Conservation (phyloP, 2,329 filamentous ascomycete genomes). For the Botrytis cinerea region DNA sequence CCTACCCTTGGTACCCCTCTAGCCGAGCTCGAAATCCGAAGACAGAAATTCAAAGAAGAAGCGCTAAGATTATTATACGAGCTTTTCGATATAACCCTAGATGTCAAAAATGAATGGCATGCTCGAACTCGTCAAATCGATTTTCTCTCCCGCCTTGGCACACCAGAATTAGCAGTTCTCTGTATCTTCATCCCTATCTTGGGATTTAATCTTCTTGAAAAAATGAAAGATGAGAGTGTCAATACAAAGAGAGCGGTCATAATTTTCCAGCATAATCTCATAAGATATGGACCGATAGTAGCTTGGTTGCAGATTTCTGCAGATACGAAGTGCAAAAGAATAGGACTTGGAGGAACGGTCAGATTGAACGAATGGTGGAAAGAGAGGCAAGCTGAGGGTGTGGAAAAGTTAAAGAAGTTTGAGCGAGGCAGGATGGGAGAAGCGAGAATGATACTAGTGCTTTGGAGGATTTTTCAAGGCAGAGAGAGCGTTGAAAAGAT, state of each 20-base stretch:
- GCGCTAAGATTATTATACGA: conserved; percentile 13
- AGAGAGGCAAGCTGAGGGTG: background rate
- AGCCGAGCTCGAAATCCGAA: background rate
- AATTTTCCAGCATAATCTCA: conserved; percentile 11
- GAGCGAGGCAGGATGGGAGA: background rate
- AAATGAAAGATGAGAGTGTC: background rate
- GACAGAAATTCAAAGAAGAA: conserved; percentile 9
- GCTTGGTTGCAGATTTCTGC: conserved; percentile 17
- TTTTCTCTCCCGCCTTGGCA: background rate
- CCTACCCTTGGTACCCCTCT: background rate
- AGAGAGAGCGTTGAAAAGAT: background rate
- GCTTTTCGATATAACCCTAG: conserved; percentile 4
- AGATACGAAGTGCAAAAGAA: conserved; percentile 6
- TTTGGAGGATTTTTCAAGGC: conserved; percentile 12
- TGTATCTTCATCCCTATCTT: conserved; percentile 13
- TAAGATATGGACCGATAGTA: conserved; percentile 9
- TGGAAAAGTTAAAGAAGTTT: background rate
- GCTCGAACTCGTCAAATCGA: conserved; percentile 1
- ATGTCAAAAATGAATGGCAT: background rate
- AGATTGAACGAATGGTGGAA: conserved; percentile 13
- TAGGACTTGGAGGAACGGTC: background rate
- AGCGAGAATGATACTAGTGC: conserved; percentile 1
- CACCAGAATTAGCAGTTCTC: conserved; percentile 7
- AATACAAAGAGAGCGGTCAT: background rate
- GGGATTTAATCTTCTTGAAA: conserved; percentile 3